These are phyloP conservation scores for Hyphopichia burtonii DNA, from an alignment of 1,139 yeast species.

Conservation along the genomic window DNA sequence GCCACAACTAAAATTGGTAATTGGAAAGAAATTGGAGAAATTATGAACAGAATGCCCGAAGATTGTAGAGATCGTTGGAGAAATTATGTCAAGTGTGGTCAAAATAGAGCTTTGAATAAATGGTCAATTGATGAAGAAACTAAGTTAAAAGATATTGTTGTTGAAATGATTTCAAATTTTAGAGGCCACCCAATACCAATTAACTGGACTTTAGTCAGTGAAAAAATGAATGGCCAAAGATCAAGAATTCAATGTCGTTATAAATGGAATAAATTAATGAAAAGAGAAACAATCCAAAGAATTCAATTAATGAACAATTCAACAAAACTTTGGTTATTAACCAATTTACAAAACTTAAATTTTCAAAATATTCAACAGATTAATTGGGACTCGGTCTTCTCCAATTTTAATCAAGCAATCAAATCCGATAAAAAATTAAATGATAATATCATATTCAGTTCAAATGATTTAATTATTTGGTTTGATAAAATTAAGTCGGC, in stretches of 20 bases:
- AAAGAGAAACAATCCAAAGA: slow-evolving; percentile 54
- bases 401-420: not conserved
- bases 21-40: slow-evolving; percentile 80
- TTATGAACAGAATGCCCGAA: slow-evolving; percentile 91
- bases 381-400: slow-evolving; percentile 47
- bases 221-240: slow-evolving; percentile 82
- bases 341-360: slow-evolving; percentile 48
- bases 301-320: slow-evolving; percentile 48
- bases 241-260: slow-evolving; percentile 93
- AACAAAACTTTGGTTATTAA: slow-evolving; percentile 59
- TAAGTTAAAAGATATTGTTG: slow-evolving; percentile 55
- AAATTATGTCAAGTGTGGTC: slow-evolving; percentile 89
- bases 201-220: slow-evolving; percentile 91
- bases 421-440: slow-evolving; percentile 1
- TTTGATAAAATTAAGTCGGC: slow-evolving; percentile 35
- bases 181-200: slow-evolving; percentile 31
- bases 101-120: slow-evolving; percentile 65
- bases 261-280: slow-evolving; percentile 83
- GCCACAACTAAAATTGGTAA: slow-evolving; percentile 71
- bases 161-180: slow-evolving; percentile 27
- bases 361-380: slow-evolving; percentile 49
- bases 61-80: slow-evolving; percentile 97
- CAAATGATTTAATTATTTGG: slow-evolving; percentile 33
- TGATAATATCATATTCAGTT: slow-evolving; percentile 3
- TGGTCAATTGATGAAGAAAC: slow-evolving; percentile 80